Evolutionary conservation across 345 rosid species (phyloP).

Genomic region (Abelmoschus esculentus): DNA sequence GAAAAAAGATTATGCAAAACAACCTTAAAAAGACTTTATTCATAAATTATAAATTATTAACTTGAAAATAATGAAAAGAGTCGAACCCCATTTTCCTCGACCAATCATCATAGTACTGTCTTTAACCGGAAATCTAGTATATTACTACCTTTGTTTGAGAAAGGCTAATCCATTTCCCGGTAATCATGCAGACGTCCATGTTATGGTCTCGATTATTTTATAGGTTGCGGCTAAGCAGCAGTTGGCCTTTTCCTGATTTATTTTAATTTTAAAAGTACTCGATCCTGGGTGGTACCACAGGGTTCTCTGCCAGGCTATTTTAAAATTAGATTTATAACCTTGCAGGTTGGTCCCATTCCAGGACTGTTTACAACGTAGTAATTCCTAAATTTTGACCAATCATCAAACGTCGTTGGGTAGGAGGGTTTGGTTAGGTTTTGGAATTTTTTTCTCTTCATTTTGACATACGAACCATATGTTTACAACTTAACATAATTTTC

Average conservation of each 20-base stretch:
- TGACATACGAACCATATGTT: background rate
- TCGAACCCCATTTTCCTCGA: background rate
- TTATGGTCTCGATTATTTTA: conserved; percentile 8
- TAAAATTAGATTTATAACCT: background rate
- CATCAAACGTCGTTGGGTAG: background rate
- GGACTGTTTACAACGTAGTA: background rate
- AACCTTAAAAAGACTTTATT: too few relatives aligned
- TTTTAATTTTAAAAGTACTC: background rate
- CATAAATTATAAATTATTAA: background rate
- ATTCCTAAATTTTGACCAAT: background rate
- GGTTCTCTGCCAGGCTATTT: background rate
- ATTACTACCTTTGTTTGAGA: background rate
- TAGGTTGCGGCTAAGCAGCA: conserved; percentile 12
- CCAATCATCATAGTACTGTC: background rate
- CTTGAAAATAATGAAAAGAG: background rate
- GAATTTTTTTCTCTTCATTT: background rate
- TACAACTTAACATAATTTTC: background rate
- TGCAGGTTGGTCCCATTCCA: background rate
- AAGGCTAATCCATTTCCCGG: conserved; percentile 7
- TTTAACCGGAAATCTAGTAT: background rate
- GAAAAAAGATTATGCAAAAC: too few relatives aligned
- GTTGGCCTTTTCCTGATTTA: conserved; percentile 6
- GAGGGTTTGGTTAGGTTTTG: background rate
- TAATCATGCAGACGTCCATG: conserved; percentile 16
- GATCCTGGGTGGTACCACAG: background rate